Base-by-base conservation (phyloP, 352 stramenopile genomes). In the Phytopythium helicoides region DNA sequence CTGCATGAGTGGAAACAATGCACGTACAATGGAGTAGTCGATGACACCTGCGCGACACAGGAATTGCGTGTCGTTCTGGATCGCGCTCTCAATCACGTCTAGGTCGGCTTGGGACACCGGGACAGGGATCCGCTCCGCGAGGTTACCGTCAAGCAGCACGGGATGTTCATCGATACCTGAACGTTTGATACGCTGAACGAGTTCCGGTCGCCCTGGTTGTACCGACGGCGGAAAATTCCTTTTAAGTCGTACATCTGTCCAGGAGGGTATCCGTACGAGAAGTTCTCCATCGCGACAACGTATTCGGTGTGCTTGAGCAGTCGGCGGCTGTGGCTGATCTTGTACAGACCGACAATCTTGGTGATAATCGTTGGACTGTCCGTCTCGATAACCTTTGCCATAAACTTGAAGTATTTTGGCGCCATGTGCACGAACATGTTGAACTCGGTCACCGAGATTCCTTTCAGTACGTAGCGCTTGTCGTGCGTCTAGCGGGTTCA, bases 341-440 rank as follows among this genome's bases (percentile, higher is more conserved):
- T 95, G 64, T 82, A 95, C 0, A 92, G 40, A 1, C 85, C 85
- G 6, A 95, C 66, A 49, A 95, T 93, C 62, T 93, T 92, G 18
- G 79, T 91, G 52, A 95, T 89, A 4, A 92, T 71, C 9, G 77
- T 91, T 14, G 79, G 60, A 16, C 58, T 85, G 10, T 74, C 56
- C 7, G 66, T 49, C 56, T 89, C 75, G 33, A 89, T 60, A 25
- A 91, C 63, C 21, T 71, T 66, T 23, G 77, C 73, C 60, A 95
- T 88, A 23, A 89, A 95, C 66, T 89, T 86, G 60, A 95, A 93
- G 44, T 95, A 95, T 34, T 88, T 73, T 16, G 81, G 85, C 14
- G 85, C 85, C 81, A 95, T 92, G 63, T 95, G 81, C 47, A 93
- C 62, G 41, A 95, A 95, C 85, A 95, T 95, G 60, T 95, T 95